Base-by-base conservation (phyloP, 2,329 filamentous ascomycete species). In the Monilinia fructicola region DNA sequence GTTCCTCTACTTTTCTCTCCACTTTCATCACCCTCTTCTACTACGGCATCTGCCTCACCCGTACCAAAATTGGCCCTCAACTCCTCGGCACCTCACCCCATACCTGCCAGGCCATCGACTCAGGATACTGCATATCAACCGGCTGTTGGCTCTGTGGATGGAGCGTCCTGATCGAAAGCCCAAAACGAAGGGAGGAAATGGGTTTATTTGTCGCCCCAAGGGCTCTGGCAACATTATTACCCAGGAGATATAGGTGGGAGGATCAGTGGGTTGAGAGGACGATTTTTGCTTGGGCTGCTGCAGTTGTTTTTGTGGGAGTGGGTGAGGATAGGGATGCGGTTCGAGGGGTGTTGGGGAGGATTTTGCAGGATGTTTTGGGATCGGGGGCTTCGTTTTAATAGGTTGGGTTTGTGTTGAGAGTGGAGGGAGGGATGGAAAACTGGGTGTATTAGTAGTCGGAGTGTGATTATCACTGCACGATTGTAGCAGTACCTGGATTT, bases 1-100 rank as follows among this genome's bases (percentile, higher is more conserved):
- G 89, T 42, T 93, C 90, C 6, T 93, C 91, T 0, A 83, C 89
- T 0, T 95, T 96, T 76, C 83, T 96, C 1, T 91, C 87, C 3
- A 80, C 87, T 0, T 96, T 94, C 77, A 90, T 96, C 70, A 81
- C 86, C 0, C 79, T 93, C 14, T 95, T 94, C 76, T 96, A 93
- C 79, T 96, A 96, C 76, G 88, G 90, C 38, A 90, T 96, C 4
- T 96, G 92, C 75, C 85, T 96, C 0, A 82, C 87, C 7, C 85
- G 92, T 54, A 93, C 88, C 1, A 84, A 90, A 40, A 68, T 95
- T 9, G 92, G 92, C 0, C 92, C 92, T 0, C 84, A 76, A 44
- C 28, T 94, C 16, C 79, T 93, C 31, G 84, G 86, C n/a, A 80
- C 75, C 23, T 82, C 85, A 68, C 77, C 76, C 0, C 71, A 76